Conservation (phyloP, 2,329 filamentous ascomycete genomes). For the Podosphaera fusca region DNA sequence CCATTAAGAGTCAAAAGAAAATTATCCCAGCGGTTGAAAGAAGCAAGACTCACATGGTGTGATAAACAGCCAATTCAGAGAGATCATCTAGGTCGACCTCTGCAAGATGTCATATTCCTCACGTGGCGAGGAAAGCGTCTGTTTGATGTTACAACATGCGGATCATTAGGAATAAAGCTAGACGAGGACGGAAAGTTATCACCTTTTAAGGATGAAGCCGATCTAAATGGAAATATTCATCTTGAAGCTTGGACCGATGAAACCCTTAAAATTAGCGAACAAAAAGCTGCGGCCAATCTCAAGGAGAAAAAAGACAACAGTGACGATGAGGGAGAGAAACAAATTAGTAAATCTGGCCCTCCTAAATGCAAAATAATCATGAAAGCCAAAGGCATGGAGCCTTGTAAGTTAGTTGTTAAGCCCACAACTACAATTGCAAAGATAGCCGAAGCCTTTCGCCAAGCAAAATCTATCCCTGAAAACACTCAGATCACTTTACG, state of each 20-base stretch:
- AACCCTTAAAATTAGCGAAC: constrained; percentile 22
- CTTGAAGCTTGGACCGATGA: constrained; percentile 58
- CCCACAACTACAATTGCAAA: constrained; percentile 34
- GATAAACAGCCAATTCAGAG: constrained; percentile 29
- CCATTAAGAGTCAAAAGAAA: constrained; percentile 41
- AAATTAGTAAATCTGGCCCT: constrained; percentile 10
- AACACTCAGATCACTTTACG: constrained; percentile 34
- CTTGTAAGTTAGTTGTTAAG: constrained; percentile 27
- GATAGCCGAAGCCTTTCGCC: constrained; percentile 38
- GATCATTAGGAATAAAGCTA: constrained; percentile 36
- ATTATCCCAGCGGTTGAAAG: constrained; percentile 40
- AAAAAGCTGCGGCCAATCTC: constrained; percentile 4
- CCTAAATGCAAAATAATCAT: constrained; percentile 27
- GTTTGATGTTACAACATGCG: constrained; percentile 54
- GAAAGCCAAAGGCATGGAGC: constrained; percentile 26
- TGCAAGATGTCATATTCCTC: constrained; percentile 38
- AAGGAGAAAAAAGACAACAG: constrained; percentile 4
- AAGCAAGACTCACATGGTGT: constrained; percentile 50
- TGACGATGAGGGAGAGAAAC: constrained; percentile 9
- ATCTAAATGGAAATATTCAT: constrained; percentile 34
- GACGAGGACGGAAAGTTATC: constrained; percentile 16
- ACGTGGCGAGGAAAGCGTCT: constrained; percentile 55
- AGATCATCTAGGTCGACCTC: constrained; percentile 17
- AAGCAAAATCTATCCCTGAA: constrained; percentile 25
- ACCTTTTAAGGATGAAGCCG: constrained; percentile 20